phyloP scores from a whole-genome alignment of 2,329 filamentous ascomycete species.

The Camptophora hylomeconis region DNA sequence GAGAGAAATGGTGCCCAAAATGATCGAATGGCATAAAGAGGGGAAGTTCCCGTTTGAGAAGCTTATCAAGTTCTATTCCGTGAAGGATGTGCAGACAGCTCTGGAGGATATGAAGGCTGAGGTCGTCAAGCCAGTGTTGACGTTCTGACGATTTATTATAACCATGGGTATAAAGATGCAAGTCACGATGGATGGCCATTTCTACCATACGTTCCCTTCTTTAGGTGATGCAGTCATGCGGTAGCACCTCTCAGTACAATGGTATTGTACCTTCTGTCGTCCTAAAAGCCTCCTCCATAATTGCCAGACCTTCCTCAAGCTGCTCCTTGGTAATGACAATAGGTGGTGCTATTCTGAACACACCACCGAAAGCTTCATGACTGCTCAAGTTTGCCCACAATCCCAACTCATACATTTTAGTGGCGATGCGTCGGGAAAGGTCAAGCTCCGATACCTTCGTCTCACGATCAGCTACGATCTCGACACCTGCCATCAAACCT shows the following conservation, averaged over 20 bases:
- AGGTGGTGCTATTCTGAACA: slow-evolving; percentile 48
- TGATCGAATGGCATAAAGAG: slow-evolving; percentile 37
- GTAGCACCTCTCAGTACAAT: no score
- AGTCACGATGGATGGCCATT: no score
- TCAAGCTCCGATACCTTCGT: slow-evolving; percentile 37
- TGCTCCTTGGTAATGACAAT: slow-evolving; percentile 42
- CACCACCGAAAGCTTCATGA: slow-evolving; percentile 41
- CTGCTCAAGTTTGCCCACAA: slow-evolving; percentile 45
- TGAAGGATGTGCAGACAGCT: slow-evolving; percentile 17
- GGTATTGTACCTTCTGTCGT: slow-evolving; percentile 13
- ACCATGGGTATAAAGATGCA: no score
- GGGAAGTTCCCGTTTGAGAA: slow-evolving; percentile 36
- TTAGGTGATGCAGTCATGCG: no score
- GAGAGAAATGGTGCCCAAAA: slow-evolving; percentile 28
- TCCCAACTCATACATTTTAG: slow-evolving; percentile 38
- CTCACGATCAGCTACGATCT: slow-evolving; percentile 40
- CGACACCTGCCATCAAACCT: slow-evolving; percentile 45
- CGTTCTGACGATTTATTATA: slow-evolving; percentile 14
- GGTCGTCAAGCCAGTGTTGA: slow-evolving; percentile 19
- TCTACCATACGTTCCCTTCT: no score
- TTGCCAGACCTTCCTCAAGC: slow-evolving; percentile 37
- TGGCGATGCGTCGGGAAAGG: slow-evolving; percentile 35
- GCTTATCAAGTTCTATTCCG: slow-evolving; percentile 31
- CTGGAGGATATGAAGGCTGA: slow-evolving; percentile 18
- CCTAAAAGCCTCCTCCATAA: slow-evolving; percentile 44